Percentiles rank a stretch among this genome's conserved stretches.
Conservation (phyloP, 257 asterid genomes). For the Leptodermis oblonga region DNA sequence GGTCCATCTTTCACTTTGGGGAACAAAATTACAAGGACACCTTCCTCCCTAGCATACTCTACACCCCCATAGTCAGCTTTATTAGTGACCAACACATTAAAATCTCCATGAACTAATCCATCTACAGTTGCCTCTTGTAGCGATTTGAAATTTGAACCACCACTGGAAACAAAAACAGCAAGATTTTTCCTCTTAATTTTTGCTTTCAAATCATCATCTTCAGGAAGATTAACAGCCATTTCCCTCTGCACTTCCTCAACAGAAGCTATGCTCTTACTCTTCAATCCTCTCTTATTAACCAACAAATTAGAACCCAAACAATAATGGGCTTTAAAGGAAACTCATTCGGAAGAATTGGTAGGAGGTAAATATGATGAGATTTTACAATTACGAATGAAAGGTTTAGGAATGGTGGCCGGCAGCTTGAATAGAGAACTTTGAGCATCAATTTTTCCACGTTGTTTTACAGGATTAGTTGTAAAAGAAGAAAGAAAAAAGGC, state of each 20-base stretch:
- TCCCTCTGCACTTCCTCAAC: conserved; percentile 24
- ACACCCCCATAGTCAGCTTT: conserved; percentile 92
- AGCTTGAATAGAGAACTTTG: conserved; percentile 23
- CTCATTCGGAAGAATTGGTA: background rate
- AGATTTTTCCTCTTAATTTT: conserved; percentile 51
- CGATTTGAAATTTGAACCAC: conserved; percentile 92
- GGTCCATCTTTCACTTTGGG: conserved; percentile 45
- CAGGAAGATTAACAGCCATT: no score
- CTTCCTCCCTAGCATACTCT: conserved; percentile 56
- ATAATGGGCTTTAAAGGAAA: conserved; percentile 26
- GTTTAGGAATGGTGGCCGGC: conserved; percentile 18
- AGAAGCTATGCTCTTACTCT: conserved; percentile 21
- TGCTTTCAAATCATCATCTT: conserved; percentile 14
- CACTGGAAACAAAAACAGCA: conserved; percentile 90
- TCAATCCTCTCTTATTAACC: conserved; percentile 16
- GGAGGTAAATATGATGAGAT: no score
- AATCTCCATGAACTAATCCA: conserved; percentile 60
- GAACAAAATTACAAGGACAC: conserved; percentile 58
- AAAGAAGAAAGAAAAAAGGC: no score
- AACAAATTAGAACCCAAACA: conserved; percentile 20
- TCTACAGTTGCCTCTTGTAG: conserved; percentile 50
- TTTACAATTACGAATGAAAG: conserved; percentile 22
- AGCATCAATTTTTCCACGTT: conserved; percentile 37
- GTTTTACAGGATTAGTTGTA: no score
- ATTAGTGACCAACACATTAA: conserved; percentile 64